A percentile compares a stretch with the other conserved stretches of the same genome.
Evolutionary conservation across 139 green algal genomes (phyloP).

Genomic region (Haematococcus sp.): DNA sequence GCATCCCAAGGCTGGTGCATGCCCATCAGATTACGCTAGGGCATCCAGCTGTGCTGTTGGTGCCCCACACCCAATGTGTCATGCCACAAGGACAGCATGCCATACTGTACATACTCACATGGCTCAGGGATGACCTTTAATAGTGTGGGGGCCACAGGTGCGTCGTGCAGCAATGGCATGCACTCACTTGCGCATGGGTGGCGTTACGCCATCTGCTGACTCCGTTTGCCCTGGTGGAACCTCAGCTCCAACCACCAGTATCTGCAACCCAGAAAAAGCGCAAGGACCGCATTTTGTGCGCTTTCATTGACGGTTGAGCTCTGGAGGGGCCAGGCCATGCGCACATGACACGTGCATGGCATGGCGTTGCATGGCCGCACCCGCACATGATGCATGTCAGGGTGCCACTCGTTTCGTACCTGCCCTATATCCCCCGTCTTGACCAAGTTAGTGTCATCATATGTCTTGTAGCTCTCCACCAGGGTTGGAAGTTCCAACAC

Average conservation of each 20-base stretch:
- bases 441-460: conserved; percentile 89
- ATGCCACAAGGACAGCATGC: no score
- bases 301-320: background rate
- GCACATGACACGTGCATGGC: background rate
- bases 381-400: background rate
- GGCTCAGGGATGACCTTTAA: no score
- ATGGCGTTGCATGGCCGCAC: background rate
- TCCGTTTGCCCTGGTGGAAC: conserved; percentile 26
- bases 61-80: no score
- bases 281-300: background rate
- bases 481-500: conserved; percentile 82
- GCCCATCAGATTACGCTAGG: no score
- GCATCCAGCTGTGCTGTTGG: no score
- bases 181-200: conserved; percentile 59
- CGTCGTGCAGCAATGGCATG: conserved; percentile 16
- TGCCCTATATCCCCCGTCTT: conserved; percentile 87
- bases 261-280: conserved; percentile 14
- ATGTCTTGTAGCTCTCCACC: conserved; percentile 91
- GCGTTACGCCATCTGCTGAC: conserved; percentile 68
- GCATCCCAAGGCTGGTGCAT: no score
- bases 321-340: background rate
- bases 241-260: conserved; percentile 56
- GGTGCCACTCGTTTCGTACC: conserved; percentile 28
- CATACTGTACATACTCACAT: background rate
- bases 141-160: no score